Conservation (phyloP, 2,329 filamentous ascomycete species). For the Alternaria sp. region DNA sequence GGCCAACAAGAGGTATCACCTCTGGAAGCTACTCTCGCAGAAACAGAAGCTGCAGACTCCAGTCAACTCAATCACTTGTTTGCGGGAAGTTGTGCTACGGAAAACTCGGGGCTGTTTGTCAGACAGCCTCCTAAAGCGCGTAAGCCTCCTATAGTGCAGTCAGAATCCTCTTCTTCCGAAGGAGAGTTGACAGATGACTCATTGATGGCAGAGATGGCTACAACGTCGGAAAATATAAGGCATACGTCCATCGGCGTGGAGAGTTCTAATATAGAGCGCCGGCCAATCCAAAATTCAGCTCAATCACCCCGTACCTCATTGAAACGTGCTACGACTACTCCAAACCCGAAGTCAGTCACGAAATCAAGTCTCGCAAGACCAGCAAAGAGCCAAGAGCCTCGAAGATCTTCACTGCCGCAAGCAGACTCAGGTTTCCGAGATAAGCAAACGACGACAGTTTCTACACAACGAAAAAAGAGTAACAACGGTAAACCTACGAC, state of each 20-base stretch:
- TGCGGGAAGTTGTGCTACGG: neutral
- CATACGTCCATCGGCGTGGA: neutral
- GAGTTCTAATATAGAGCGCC: neutral
- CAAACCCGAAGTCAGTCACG: neutral
- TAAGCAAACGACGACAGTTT: neutral
- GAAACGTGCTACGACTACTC: neutral
- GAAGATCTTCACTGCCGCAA: neutral
- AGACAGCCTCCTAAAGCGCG: slow-evolving; percentile 11
- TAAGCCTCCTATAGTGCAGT: slow-evolving; percentile 26
- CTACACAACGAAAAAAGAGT: neutral
- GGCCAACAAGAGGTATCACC: neutral
- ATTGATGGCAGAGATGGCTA: slow-evolving; percentile 11
- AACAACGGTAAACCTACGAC: neutral
- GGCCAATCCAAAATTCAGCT: neutral
- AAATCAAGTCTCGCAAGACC: neutral
- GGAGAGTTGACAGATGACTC: slow-evolving; percentile 15
- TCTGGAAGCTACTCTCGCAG: neutral
- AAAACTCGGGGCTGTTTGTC: neutral
- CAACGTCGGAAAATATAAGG: slow-evolving; percentile 4
- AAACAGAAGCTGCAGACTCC: neutral
- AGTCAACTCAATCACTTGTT: slow-evolving; percentile 22
- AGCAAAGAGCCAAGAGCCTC: neutral
- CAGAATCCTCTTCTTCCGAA: slow-evolving; percentile 24
- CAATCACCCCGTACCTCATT: neutral
- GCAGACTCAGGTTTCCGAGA: neutral